phyloP scores from a whole-genome alignment of 441 rosid genomes.

The Euphorbia neoarborescens region DNA sequence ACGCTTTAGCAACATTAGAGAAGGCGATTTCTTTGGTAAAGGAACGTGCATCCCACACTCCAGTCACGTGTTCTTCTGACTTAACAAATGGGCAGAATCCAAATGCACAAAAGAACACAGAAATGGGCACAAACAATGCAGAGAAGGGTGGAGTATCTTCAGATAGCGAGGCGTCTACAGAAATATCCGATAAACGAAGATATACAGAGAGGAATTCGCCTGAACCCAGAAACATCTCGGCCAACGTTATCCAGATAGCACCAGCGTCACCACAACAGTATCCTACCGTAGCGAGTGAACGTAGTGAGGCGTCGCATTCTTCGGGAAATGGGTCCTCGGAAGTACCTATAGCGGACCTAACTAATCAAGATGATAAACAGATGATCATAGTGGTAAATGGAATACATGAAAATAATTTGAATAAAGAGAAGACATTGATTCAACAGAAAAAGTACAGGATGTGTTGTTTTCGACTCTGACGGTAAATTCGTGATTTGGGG shows the following conservation, averaged over 20 bases:
- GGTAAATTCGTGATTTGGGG: constrained; percentile 1
- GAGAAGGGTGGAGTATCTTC: constrained; percentile 26
- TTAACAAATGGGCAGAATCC: constrained; percentile 25
- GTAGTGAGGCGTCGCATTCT: constrained; percentile 21
- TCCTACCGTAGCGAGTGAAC: constrained; percentile 20
- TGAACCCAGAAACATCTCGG: constrained; percentile 31
- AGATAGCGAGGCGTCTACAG: constrained; percentile 25
- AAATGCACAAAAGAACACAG: constrained; percentile 22
- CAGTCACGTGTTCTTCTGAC: constrained; percentile 23
- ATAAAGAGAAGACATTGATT: constrained; percentile 21
- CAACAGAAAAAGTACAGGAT: constrained; percentile 23
- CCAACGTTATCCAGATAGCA: constrained; percentile 43
- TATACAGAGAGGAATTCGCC: constrained; percentile 30
- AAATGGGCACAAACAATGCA: constrained; percentile 16
- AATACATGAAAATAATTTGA: constrained; percentile 16
- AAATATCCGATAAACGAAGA: constrained; percentile 25
- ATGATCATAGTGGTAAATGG: constrained; percentile 16
- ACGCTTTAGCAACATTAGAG: constrained; percentile 72
- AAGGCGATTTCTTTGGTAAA: constrained; percentile 52
- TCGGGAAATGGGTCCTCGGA: too few species aligned
- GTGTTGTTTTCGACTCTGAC: constrained; percentile 39
- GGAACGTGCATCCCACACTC: constrained; percentile 32
- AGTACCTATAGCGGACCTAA: constrained; percentile 19
- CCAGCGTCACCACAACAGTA: constrained; percentile 45
- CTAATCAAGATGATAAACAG: constrained; percentile 17